Evolutionary conservation across 345 rosid species (phyloP), one percentile per base, ranked within the genome.

Genomic region (Acer negundo): DNA sequence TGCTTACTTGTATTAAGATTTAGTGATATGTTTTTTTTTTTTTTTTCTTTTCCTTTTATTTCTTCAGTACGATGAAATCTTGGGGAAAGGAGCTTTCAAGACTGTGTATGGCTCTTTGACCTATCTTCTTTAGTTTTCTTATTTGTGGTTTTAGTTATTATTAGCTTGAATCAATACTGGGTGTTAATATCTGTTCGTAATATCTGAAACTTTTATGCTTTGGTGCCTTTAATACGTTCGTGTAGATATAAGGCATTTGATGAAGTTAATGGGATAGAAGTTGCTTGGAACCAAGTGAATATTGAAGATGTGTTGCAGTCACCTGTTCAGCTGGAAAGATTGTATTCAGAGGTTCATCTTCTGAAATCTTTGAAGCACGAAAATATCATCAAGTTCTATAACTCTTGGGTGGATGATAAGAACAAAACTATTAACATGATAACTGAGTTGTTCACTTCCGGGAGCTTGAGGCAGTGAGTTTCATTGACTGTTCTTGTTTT

Each of bases 71-170:
- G 91, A 91, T 85, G 98, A 95, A 79, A 75, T 93, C 56, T 77
- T 95, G 84, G 98, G 98, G 74, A 89, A 82, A 84, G 98, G 98
- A 77, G 98, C 98, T 59, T 95, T 90, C 92, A 95, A 95, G 93
- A 92, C 92, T 80, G 98, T 95, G 90, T 93, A 95, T 91, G 92
- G 65, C 84, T 87, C 87, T 80, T n/a, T 62, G 69, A 71, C 85
- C 75, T 80, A 19, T 75, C 78, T 72, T 78, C 55, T 72, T 65
- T 23, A 31, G 66, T 73, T 65, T 73, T 73, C 6, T n/a, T 77
- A 7, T 40, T 49, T 6, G 13, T 59, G 7, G 8, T n/a, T 75
- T 23, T 62, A 0, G 11, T 62, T 10, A 7, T 13, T 31, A 17
- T 26, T 58, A 28, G 51, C 62, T 40, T 55, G 19, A 55, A 3